Evolutionary conservation across 345 rosid species (phyloP).

Genomic region (Arabidopsis suecica): DNA sequence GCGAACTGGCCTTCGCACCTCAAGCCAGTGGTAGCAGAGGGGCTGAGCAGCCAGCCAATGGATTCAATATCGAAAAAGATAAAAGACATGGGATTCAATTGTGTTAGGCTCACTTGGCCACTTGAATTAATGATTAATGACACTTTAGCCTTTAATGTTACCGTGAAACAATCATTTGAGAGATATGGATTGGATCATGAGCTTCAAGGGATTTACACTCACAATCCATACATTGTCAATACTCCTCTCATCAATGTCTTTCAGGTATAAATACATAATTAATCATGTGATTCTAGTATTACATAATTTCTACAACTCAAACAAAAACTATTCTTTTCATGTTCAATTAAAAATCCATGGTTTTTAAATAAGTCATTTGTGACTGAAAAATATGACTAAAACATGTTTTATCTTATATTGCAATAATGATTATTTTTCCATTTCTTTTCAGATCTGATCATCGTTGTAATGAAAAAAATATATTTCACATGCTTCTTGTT

Average conservation of each 20-base stretch:
- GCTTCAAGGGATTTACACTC: slow-evolving; percentile 65
- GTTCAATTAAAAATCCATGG: background rate
- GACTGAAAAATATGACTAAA: background rate
- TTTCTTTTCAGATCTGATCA: background rate
- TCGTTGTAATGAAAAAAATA: background rate
- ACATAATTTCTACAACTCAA: background rate
- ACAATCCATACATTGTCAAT: slow-evolving; percentile 78
- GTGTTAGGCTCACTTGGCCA: slow-evolving; percentile 83
- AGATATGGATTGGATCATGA: slow-evolving; percentile 62
- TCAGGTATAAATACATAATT: slow-evolving; percentile 52
- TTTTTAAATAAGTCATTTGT: background rate
- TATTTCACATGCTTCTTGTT: background rate
- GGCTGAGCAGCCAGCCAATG: slow-evolving; percentile 69
- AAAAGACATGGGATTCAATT: slow-evolving; percentile 61
- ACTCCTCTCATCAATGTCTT: slow-evolving; percentile 67
- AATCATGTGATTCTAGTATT: background rate
- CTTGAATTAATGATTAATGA: slow-evolving; percentile 62
- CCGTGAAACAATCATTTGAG: slow-evolving; percentile 67
- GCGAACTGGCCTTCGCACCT: slow-evolving; percentile 77
- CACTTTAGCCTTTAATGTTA: slow-evolving; percentile 54
- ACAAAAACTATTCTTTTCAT: background rate
- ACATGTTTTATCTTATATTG: background rate
- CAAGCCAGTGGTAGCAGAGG: slow-evolving; percentile 70
- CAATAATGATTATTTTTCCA: background rate
- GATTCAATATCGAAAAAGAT: slow-evolving; percentile 50